These are phyloP conservation scores for Terfezia boudieri DNA, from an alignment of 495 filamentous ascomycete genomes.

Conservation along the genomic window DNA sequence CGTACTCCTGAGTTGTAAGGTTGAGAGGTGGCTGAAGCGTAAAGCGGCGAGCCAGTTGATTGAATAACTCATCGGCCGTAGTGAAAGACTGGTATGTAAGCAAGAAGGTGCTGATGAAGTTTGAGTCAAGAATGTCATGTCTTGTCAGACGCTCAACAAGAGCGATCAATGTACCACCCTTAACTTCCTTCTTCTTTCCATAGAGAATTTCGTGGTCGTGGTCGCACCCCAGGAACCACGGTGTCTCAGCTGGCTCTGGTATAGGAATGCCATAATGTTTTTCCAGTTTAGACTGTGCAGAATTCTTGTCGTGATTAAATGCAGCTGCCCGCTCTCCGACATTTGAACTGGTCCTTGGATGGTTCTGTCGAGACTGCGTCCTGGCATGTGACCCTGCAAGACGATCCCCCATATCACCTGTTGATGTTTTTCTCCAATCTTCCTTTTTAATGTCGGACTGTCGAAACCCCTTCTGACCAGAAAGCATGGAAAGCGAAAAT, in stretches of 20 bases:
- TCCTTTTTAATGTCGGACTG: not conserved
- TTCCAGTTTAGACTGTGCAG: constrained; percentile 49
- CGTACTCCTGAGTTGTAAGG: constrained; percentile 49
- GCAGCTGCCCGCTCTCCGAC: not conserved
- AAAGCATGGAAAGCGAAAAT: constrained; percentile 68
- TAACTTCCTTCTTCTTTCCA: constrained; percentile 57
- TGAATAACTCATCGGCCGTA: constrained; percentile 68
- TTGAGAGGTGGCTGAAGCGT: constrained; percentile 82
- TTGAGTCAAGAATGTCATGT: constrained; percentile 86
- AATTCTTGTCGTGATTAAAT: constrained; percentile 1
- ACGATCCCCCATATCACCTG: not conserved
- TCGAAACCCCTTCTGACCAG: constrained; percentile 41
- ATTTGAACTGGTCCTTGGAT: not conserved
- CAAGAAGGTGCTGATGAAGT: constrained; percentile 92
- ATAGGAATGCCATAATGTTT: constrained; percentile 79
- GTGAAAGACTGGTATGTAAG: constrained; percentile 94
- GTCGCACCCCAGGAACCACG: constrained; percentile 67
- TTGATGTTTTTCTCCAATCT: not conserved
- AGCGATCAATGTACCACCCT: constrained; percentile 70
- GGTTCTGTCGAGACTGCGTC: not conserved
- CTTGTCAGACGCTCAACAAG: constrained; percentile 91
- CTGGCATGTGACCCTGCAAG: not conserved
- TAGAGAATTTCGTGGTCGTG: constrained; percentile 78
- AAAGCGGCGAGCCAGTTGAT: constrained; percentile 75
- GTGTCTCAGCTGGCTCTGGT: constrained; percentile 38